Percentiles rank a stretch among this genome's conserved stretches.
phyloP scores from a whole-genome alignment of 495 filamentous ascomycete species.

The Penicillium steckii region DNA sequence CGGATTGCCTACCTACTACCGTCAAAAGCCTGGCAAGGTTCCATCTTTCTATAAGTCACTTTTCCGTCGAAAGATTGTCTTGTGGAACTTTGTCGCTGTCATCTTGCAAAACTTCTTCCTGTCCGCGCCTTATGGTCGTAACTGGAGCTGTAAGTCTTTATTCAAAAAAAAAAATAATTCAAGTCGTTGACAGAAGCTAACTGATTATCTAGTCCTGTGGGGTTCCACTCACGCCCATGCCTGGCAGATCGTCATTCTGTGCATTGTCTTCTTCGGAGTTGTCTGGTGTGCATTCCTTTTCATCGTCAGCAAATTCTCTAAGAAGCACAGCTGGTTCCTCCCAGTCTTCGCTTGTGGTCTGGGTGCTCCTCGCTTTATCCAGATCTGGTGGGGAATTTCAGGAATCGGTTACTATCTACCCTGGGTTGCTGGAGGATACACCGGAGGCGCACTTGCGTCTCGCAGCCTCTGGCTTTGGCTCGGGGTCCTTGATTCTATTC shows the following conservation, averaged over 20 bases:
- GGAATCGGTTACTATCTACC: slow-evolving; percentile 47
- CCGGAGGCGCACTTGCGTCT: slow-evolving; percentile 41
- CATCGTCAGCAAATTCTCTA: slow-evolving; percentile 42
- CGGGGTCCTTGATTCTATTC: slow-evolving; percentile 47
- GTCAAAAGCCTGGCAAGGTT: slow-evolving; percentile 64
- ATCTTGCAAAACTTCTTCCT: slow-evolving; percentile 51
- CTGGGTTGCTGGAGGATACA: slow-evolving; percentile 40
- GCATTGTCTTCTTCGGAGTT: slow-evolving; percentile 43
- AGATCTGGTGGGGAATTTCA: slow-evolving; percentile 52
- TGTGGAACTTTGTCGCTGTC: slow-evolving; percentile 49
- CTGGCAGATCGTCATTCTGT: slow-evolving; percentile 45
- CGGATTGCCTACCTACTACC: slow-evolving; percentile 49
- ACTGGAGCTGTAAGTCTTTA: slow-evolving; percentile 43
- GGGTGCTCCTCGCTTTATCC: slow-evolving; percentile 48
- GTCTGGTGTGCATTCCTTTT: slow-evolving; percentile 44
- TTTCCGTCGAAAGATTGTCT: slow-evolving; percentile 43
- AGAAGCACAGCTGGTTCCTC: slow-evolving; percentile 48
- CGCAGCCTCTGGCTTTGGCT: slow-evolving; percentile 52
- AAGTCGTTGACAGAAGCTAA: slow-evolving; percentile 19
- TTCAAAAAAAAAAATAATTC: not conserved
- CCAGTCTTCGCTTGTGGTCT: slow-evolving; percentile 51
- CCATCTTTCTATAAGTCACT: slow-evolving; percentile 54
- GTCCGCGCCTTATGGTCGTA: slow-evolving; percentile 48
- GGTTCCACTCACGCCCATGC: slow-evolving; percentile 36
- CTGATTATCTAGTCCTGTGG: slow-evolving; percentile 38